A percentile compares a stretch with the other conserved stretches of the same genome.
Evolutionary conservation across 73 alveolate species (phyloP).

Genomic region (Tetrahymena malaccensis): DNA sequence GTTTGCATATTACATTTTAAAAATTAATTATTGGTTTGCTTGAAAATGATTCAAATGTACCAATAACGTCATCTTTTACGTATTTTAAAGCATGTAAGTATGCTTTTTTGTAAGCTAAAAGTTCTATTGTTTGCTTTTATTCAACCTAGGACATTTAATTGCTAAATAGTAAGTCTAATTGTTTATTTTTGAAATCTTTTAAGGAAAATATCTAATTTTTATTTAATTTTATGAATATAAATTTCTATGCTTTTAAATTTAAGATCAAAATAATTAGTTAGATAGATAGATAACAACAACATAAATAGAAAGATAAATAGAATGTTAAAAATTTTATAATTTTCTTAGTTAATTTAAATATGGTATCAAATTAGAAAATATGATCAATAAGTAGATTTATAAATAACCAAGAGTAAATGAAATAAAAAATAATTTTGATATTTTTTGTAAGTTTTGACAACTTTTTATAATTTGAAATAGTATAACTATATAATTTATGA

Average conservation of each 20-base stretch:
- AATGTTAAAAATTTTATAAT: too few relatives aligned
- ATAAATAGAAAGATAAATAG: not conserved
- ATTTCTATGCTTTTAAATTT: not conserved
- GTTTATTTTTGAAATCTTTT: too few relatives aligned
- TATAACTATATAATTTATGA: too few relatives aligned
- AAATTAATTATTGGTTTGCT: not conserved
- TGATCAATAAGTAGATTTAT: too few relatives aligned
- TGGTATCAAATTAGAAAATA: not conserved
- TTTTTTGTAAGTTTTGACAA: too few relatives aligned
- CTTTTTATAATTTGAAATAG: too few relatives aligned
- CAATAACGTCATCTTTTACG: conserved; percentile 24
- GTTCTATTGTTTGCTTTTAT: not conserved
- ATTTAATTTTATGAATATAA: too few relatives aligned
- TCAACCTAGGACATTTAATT: not conserved
- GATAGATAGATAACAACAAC: not conserved
- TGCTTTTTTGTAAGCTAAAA: conserved; percentile 24
- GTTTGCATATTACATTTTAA: not conserved
- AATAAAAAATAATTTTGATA: too few relatives aligned
- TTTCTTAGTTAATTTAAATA: not conserved
- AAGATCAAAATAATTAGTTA: not conserved
- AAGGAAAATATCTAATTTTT: not conserved
- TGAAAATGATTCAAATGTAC: not conserved
- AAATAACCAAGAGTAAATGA: too few relatives aligned
- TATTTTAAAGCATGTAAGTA: conserved; percentile 33
- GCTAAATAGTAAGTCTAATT: too few relatives aligned